Percentiles rank a stretch among this genome's conserved stretches.
Conservation (phyloP, 495 filamentous ascomycete species). For the Ramalina peruviana region DNA sequence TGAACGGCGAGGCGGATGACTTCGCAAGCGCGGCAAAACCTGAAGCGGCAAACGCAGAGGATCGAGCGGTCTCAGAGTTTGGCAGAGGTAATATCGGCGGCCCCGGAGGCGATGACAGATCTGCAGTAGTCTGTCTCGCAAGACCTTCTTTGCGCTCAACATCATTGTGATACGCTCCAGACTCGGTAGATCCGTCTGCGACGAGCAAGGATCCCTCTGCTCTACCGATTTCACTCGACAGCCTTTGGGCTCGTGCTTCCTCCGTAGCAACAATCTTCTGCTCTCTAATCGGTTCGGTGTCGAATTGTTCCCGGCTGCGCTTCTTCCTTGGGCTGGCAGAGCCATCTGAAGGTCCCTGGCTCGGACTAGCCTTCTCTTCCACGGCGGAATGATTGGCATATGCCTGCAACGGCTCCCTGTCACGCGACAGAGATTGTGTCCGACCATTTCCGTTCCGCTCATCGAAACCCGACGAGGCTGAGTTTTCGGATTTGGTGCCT, state of each 20-base stretch:
- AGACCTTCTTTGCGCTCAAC: neutral
- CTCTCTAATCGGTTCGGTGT: slow-evolving; percentile 24
- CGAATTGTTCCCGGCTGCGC: slow-evolving; percentile 37
- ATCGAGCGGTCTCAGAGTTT: slow-evolving; percentile 16
- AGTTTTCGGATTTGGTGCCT: no score
- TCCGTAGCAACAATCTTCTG: slow-evolving; percentile 18
- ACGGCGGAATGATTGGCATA: no score
- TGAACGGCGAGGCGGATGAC: slow-evolving; percentile 44
- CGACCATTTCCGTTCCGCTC: neutral
- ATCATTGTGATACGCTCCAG: neutral
- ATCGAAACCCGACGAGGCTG: neutral
- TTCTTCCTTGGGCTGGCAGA: slow-evolving; percentile 33
- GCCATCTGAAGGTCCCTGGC: slow-evolving; percentile 4
- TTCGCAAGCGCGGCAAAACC: slow-evolving; percentile 36
- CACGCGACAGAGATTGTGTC: neutral
- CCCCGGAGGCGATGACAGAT: no score
- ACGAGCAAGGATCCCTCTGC: neutral
- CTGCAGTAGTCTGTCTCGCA: no score
- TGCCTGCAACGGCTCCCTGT: no score
- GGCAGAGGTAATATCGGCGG: no score
- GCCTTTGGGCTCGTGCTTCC: slow-evolving; percentile 14
- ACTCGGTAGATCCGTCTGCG: neutral
- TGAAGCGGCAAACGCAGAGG: slow-evolving; percentile 41
- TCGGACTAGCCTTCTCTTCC: no score
- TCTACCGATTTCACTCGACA: slow-evolving; percentile 15